A percentile compares a stretch with the other conserved stretches of the same genome.
phyloP scores from a whole-genome alignment of 2,329 filamentous ascomycete genomes.

The Claviceps digitariae region DNA sequence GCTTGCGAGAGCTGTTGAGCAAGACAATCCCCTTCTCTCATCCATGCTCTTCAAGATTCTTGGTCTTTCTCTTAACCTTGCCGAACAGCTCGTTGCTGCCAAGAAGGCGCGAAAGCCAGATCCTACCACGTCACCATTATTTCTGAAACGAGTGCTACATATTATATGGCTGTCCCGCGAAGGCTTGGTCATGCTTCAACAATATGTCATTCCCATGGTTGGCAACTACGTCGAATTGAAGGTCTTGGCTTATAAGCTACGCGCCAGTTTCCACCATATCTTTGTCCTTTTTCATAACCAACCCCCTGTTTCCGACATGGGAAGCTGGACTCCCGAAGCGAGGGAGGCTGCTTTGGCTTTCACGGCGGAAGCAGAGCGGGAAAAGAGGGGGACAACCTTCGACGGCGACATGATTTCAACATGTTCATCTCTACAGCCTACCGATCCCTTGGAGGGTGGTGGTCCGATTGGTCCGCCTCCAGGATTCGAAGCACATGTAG shows the following conservation, averaged over 20 bases:
- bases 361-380: constrained; percentile 27
- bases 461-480: constrained; percentile 45
- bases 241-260: constrained; percentile 80
- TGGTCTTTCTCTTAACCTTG: constrained; percentile 78
- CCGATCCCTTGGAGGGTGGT: constrained; percentile 41
- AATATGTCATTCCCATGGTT: constrained; percentile 76
- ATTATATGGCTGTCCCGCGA: constrained; percentile 94
- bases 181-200: constrained; percentile 74
- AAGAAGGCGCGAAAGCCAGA: constrained; percentile 76
- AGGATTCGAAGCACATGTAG: constrained; percentile 32
- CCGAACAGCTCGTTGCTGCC: constrained; percentile 68
- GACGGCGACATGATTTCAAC: constrained; percentile 27
- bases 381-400: constrained; percentile 30
- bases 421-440: constrained; percentile 32
- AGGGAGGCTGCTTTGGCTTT: constrained; percentile 22
- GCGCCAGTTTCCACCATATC: constrained; percentile 91
- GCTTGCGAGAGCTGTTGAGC: constrained; percentile 67
- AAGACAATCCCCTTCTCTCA: constrained; percentile 66
- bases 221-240: constrained; percentile 69
- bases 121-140: constrained; percentile 61
- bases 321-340: constrained; percentile 34
- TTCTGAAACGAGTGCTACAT: constrained; percentile 68
- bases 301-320: constrained; percentile 56
- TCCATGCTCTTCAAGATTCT: constrained; percentile 81
- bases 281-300: constrained; percentile 94